These are phyloP conservation scores for Melocanna baccifera DNA, from an alignment of 176 grass and related monocot species.

Conservation along the genomic window DNA sequence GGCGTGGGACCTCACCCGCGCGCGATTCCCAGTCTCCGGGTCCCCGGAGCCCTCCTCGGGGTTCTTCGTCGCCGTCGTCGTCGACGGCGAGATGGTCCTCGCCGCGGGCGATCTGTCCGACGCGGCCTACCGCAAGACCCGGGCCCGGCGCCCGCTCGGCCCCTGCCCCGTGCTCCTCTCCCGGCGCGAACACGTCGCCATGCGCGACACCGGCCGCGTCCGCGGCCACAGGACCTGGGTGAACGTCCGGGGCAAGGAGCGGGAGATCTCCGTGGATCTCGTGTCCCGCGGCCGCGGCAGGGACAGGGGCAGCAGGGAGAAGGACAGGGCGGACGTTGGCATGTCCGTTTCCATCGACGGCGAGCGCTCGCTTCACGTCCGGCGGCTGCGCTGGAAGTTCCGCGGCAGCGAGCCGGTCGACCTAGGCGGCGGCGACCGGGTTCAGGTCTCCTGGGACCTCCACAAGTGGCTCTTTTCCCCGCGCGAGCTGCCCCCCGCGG, in stretches of 20 bases:
- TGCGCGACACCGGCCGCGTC: conserved; percentile 18
- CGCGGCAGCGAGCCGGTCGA: conserved; percentile 67
- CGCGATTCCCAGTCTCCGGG: conserved; percentile 36
- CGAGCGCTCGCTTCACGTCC: conserved; percentile 56
- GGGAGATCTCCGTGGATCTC: conserved; percentile 77
- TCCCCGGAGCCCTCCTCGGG: conserved; percentile 57
- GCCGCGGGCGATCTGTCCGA: conserved; percentile 65
- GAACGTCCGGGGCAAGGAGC: conserved; percentile 54
- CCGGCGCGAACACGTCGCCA: conserved; percentile 58
- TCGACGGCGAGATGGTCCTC: conserved; percentile 70
- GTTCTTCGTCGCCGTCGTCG: conserved; percentile 63
- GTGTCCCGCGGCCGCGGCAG: conserved; percentile 24
- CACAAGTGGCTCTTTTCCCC: conserved; percentile 75
- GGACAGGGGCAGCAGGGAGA: conserved; percentile 3
- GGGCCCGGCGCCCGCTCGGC: not conserved
- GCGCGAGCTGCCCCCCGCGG: conserved; percentile 11
- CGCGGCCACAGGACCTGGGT: conserved; percentile 49
- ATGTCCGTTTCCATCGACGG: conserved; percentile 68
- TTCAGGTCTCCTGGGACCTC: conserved; percentile 82
- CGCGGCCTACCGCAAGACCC: conserved; percentile 47
- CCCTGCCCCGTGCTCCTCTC: conserved; percentile 37
- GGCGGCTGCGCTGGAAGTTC: conserved; percentile 82
- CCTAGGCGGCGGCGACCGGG: conserved; percentile 41
- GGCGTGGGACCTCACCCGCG: conserved; percentile 62
- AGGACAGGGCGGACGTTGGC: conserved; percentile 46